Base-by-base conservation (phyloP, 2,329 filamentous ascomycete species). In the Calcarisporium arbuscula region DNA sequence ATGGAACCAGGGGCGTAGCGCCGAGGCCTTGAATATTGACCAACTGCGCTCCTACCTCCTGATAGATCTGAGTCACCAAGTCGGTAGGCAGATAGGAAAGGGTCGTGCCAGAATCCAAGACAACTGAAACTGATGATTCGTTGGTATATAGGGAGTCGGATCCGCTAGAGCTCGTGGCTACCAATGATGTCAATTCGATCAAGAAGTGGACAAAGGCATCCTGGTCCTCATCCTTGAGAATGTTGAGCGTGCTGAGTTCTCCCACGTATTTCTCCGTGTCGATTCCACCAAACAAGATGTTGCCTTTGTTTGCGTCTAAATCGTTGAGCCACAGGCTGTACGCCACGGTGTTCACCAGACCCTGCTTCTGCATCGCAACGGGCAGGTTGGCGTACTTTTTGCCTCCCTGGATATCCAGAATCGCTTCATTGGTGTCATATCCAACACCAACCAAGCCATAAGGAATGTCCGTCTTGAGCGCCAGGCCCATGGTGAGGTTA, bases 241-340 rank as follows among this genome's bases (percentile, higher is more conserved):
- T 66, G 12, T 80, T 67, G 19, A 88, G 64, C 6, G 68, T 73
- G 29, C 69, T 67, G 20, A 89, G 65, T 3, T 72, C 56, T 30
- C 83, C 84, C 1, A 66, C 54, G 58, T 78, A 92, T 53, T 89
- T 89, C 39, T 70, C 73, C 0, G 76, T 84, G 53, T 90, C 84
- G 39, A 89, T 77, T n/a, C 83, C 85, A 25, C 85, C 85, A 46
- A 90, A 92, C 2, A 90, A 64, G 40, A 90, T 80, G 46, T 65
- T 81, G 22, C 85, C 85, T 2, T 71, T 79, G 40, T 69, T 78
- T 1, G 82, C 59, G 38, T 65, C 66, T 8, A 74, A 54, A 35
- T 77, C 72, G 44, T 77, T 76, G 35, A 77, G 62, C 80, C 80
- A 86, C 16, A 88, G 58, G 39, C 80, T 85, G 58, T 85, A 87